Percentiles rank a stretch among this genome's conserved stretches.
Evolutionary conservation across 192 early-diverging fungal genomes (phyloP).

Genomic region (Pilaira anomala): DNA sequence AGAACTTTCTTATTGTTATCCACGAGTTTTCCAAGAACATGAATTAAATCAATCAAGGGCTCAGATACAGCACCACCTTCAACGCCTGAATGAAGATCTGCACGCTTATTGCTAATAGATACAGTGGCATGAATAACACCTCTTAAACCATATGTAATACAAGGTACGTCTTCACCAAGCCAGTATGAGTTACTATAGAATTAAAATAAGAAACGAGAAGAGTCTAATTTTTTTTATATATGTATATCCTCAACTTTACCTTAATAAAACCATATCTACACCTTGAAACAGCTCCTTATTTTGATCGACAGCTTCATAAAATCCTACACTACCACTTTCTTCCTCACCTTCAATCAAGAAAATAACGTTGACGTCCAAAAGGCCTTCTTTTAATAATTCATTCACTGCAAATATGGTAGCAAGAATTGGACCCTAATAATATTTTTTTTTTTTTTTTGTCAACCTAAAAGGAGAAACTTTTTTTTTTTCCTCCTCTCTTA

Average conservation of each 20-base stretch:
- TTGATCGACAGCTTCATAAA: slow-evolving; percentile 57
- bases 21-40: slow-evolving; percentile 54
- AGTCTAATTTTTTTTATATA: slow-evolving; percentile 12
- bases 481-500: neutral
- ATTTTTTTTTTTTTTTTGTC: neutral
- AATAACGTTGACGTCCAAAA: slow-evolving; percentile 59
- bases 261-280: slow-evolving; percentile 53
- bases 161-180: slow-evolving; percentile 73
- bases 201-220: slow-evolving; percentile 22
- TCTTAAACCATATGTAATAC: slow-evolving; percentile 76
- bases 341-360: slow-evolving; percentile 82
- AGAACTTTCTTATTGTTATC: slow-evolving; percentile 54
- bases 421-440: slow-evolving; percentile 59
- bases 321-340: slow-evolving; percentile 69
- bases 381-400: slow-evolving; percentile 58
- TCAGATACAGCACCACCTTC: slow-evolving; percentile 73
- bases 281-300: slow-evolving; percentile 48
- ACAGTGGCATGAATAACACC: slow-evolving; percentile 69
- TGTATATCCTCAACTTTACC: slow-evolving; percentile 26
- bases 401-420: slow-evolving; percentile 68
- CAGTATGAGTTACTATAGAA: slow-evolving; percentile 72
- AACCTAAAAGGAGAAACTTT: neutral
- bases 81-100: slow-evolving; percentile 76
- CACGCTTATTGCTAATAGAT: slow-evolving; percentile 40
- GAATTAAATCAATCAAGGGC: slow-evolving; percentile 66